Percentiles rank a stretch among this genome's conserved stretches.
These are phyloP conservation scores for Microsporum audouinii DNA, from an alignment of 2,329 filamentous ascomycete species.

Conservation along the genomic window DNA sequence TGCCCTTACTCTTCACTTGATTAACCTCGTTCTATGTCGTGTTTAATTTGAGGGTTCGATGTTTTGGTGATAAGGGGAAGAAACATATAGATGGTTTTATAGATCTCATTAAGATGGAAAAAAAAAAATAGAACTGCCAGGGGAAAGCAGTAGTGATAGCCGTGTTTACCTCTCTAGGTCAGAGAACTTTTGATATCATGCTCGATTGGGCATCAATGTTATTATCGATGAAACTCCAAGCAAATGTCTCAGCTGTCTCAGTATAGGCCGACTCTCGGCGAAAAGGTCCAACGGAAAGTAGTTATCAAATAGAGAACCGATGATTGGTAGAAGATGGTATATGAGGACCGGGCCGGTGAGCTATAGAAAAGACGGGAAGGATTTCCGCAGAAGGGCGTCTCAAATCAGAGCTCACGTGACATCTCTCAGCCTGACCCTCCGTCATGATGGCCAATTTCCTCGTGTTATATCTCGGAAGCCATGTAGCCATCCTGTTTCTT, in stretches of 20 bases:
- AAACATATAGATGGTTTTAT: background rate
- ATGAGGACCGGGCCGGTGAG: background rate
- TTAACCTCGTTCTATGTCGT: background rate
- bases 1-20: background rate
- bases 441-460: too few species aligned
- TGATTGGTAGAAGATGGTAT: background rate
- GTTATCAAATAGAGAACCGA: background rate
- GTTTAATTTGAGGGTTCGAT: background rate
- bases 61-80: background rate
- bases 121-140: background rate
- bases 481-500: background rate
- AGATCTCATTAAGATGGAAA: background rate
- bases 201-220: background rate
- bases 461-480: background rate
- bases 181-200: too few species aligned
- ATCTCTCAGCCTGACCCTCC: too few species aligned
- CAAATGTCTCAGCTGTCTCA: too few species aligned
- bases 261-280: background rate
- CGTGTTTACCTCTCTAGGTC: too few species aligned
- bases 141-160: background rate
- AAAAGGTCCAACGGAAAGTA: background rate
- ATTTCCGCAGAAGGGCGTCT: background rate
- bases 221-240: too few species aligned
- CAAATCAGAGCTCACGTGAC: too few species aligned
- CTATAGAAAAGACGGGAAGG: background rate